phyloP scores from a whole-genome alignment of 129 eudicot genomes.

The Pittosporum tobira region DNA sequence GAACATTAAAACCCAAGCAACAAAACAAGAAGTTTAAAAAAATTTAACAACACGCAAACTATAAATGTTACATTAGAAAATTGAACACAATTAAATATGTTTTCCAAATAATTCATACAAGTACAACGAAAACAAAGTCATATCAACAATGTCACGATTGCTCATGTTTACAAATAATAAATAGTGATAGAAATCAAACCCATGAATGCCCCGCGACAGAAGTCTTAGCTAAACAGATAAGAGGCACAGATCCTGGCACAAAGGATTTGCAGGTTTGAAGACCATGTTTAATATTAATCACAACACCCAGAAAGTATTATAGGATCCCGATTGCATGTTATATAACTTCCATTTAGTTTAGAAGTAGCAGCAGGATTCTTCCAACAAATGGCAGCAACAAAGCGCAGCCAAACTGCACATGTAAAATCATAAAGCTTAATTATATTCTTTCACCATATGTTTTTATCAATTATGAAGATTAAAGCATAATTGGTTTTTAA shows the following conservation, averaged over 20 bases:
- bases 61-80: no score
- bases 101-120: no score
- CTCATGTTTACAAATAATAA: no score
- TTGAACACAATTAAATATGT: no score
- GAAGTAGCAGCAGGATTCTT: conserved; percentile 39
- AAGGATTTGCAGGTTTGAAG: not conserved
- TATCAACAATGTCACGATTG: not conserved
- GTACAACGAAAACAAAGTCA: not conserved
- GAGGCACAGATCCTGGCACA: not conserved
- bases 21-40: no score
- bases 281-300: not conserved
- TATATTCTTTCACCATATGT: not conserved
- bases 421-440: not conserved
- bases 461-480: no score
- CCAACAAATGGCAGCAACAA: conserved; percentile 10
- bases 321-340: not conserved
- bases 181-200: no score
- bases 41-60: no score
- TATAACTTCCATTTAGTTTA: not conserved
- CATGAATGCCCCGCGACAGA: not conserved
- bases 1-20: no score
- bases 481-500: no score
- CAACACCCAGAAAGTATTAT: not conserved
- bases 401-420: conserved; percentile 14
- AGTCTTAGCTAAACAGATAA: not conserved